phyloP scores from a whole-genome alignment of 495 filamentous ascomycete genomes.

The Aspergillus coremiiformis region DNA sequence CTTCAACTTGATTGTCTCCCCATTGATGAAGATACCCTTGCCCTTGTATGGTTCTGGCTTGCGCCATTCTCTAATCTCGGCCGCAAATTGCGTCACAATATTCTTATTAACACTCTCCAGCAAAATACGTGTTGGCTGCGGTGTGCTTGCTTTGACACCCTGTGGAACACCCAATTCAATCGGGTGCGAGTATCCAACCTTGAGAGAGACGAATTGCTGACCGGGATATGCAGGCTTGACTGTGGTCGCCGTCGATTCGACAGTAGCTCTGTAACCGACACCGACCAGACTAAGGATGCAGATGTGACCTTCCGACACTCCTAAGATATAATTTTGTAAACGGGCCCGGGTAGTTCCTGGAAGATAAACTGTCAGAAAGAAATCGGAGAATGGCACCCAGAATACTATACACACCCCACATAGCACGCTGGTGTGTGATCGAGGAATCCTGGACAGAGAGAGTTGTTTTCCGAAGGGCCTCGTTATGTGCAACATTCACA shows the following conservation, averaged over 20 bases:
- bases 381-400: neutral
- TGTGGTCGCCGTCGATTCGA: conserved; percentile 69
- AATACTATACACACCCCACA: conserved; percentile 75
- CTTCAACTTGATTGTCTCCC: conserved; percentile 96
- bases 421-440: conserved; percentile 72
- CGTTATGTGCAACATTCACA: conserved; percentile 61
- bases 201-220: conserved; percentile 81
- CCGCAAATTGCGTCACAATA: conserved; percentile 81
- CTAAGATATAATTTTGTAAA: conserved; percentile 80
- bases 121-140: conserved; percentile 88
- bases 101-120: conserved; percentile 82
- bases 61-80: conserved; percentile 80
- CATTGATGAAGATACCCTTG: conserved; percentile 96
- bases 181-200: conserved; percentile 93
- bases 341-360: conserved; percentile 82
- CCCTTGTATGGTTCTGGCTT: conserved; percentile 96
- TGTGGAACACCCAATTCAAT: conserved; percentile 78
- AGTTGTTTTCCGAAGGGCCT: conserved; percentile 48
- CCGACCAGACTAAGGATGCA: conserved; percentile 90
- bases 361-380: conserved; percentile 9
- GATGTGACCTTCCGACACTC: conserved; percentile 93
- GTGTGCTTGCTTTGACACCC: conserved; percentile 80
- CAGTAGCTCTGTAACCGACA: conserved; percentile 85
- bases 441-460: conserved; percentile 58
- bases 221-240: conserved; percentile 61